phyloP scores from a whole-genome alignment of 2,329 filamentous ascomycete genomes.

The Fusarium dlaminii region DNA sequence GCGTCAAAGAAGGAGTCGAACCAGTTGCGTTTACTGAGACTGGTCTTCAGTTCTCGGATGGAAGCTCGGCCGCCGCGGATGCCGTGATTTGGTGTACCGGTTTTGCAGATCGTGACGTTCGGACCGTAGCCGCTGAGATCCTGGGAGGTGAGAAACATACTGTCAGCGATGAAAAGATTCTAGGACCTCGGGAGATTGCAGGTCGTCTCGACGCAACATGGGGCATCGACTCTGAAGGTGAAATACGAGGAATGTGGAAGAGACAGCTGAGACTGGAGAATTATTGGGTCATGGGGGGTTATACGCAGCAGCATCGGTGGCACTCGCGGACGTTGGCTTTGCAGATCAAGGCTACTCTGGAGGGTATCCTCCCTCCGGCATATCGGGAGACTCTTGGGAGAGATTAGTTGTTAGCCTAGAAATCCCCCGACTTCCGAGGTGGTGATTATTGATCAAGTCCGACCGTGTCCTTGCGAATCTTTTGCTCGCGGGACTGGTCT shows the following conservation, averaged over 20 bases:
- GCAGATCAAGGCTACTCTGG: constrained; percentile 29
- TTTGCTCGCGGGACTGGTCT: rapidly evolving
- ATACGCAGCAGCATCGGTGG: constrained; percentile 29
- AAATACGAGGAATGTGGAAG: constrained; percentile 36
- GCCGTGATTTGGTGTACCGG: constrained; percentile 31
- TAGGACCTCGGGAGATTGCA: constrained; percentile 2
- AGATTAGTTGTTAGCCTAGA: background rate
- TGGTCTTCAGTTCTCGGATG: constrained; percentile 20
- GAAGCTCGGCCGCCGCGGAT: background rate
- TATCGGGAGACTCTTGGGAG: constrained; percentile 3
- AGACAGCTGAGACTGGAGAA: constrained; percentile 18
- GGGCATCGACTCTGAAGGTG: constrained; percentile 24
- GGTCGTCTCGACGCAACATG: constrained; percentile 13
- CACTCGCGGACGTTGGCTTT: constrained; percentile 24
- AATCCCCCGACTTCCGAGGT: background rate
- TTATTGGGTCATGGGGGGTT: constrained; percentile 31
- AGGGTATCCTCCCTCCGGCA: constrained; percentile 15
- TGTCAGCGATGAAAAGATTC: background rate
- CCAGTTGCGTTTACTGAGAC: background rate
- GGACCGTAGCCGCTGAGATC: background rate
- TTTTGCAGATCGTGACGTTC: constrained; percentile 10
- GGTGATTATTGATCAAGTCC: background rate
- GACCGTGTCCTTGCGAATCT: rapidly evolving
- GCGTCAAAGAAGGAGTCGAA: constrained; percentile 3
- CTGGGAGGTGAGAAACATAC: background rate